A percentile compares a stretch with the other conserved stretches of the same genome.
Evolutionary conservation across 805 yeast genomes (phyloP).

Genomic region (Starmerella lactis-condensi): DNA sequence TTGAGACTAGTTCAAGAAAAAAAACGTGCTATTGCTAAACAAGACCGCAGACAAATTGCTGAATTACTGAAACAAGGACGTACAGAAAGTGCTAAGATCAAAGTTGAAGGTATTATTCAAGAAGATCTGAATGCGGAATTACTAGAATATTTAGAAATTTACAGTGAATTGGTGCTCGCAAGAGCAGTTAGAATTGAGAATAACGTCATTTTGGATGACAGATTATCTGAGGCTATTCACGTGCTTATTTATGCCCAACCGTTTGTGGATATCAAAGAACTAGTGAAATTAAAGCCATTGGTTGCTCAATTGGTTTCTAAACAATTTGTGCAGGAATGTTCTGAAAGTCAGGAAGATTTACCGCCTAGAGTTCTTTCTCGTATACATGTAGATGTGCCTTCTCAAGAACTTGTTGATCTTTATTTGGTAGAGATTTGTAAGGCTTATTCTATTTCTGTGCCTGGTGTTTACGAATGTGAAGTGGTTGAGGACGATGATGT

Average conservation of each 20-base stretch:
- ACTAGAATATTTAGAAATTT: slow-evolving; percentile 59
- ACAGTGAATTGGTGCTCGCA: slow-evolving; percentile 65
- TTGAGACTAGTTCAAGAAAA: slow-evolving; percentile 55
- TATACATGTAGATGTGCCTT: slow-evolving; percentile 51
- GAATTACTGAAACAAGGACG: slow-evolving; percentile 51
- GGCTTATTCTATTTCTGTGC: slow-evolving; percentile 59
- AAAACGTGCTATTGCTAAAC: slow-evolving; percentile 56
- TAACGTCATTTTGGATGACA: slow-evolving; percentile 11
- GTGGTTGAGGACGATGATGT: slow-evolving; percentile 1
- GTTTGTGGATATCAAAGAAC: slow-evolving; percentile 59
- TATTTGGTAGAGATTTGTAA: slow-evolving; percentile 65
- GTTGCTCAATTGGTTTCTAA: slow-evolving; percentile 45
- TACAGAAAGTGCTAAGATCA: slow-evolving; percentile 62
- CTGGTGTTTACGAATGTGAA: slow-evolving; percentile 26
- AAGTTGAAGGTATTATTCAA: slow-evolving; percentile 68
- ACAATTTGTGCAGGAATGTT: slow-evolving; percentile 41
- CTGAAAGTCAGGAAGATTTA: slow-evolving; percentile 36
- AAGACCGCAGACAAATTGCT: slow-evolving; percentile 51
- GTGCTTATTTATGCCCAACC: slow-evolving; percentile 52
- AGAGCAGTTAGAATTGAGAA: slow-evolving; percentile 41
- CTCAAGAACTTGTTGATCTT: slow-evolving; percentile 41
- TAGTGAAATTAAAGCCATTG: slow-evolving; percentile 41
- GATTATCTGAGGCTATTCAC: slow-evolving; percentile 52
- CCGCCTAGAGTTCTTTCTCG: slow-evolving; percentile 50
- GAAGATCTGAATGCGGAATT: slow-evolving; percentile 68